Evolutionary conservation across 257 asterid genomes (phyloP).

Genomic region (Euphrasia confusa): DNA sequence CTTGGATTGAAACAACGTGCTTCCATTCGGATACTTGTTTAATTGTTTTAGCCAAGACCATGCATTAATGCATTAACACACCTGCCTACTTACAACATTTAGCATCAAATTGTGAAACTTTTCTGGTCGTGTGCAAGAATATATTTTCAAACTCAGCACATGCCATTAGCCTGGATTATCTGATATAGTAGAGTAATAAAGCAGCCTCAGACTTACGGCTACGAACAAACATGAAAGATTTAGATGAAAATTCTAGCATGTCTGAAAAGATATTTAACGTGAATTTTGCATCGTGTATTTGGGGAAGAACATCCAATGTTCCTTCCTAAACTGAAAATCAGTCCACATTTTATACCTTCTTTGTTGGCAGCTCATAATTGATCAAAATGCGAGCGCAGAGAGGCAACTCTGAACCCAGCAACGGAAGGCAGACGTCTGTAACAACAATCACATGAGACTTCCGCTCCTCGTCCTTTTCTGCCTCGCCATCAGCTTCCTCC

Average conservation of each 20-base stretch:
- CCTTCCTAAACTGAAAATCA: constrained; percentile 15
- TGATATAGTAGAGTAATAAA: not conserved
- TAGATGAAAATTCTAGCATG: constrained; percentile 6
- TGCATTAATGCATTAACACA: not conserved
- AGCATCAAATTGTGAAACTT: constrained; percentile 6
- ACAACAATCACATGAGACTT: constrained; percentile 69
- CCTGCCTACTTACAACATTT: not conserved
- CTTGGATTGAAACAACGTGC: constrained; percentile 3
- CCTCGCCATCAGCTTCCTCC: constrained; percentile 41
- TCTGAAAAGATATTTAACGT: not conserved
- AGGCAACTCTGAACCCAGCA: constrained; percentile 62
- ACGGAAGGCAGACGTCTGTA: constrained; percentile 90
- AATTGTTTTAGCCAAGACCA: not conserved
- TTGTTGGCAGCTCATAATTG: constrained; percentile 77
- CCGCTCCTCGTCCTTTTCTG: constrained; percentile 39
- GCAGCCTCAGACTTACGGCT: not conserved
- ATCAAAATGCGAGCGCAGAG: constrained; percentile 63
- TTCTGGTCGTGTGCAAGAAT: not conserved
- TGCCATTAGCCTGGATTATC: constrained; percentile 11
- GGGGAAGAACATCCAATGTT: constrained; percentile 3
- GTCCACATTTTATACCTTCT: constrained; percentile 47
- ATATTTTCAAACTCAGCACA: not conserved
- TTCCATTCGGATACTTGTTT: not conserved
- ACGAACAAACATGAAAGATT: not conserved
- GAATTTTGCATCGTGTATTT: constrained; percentile 1